A percentile compares a stretch with the other conserved stretches of the same genome.
Conservation (phyloP, 345 rosid genomes). For the Cardamine chenopodiifolia region DNA sequence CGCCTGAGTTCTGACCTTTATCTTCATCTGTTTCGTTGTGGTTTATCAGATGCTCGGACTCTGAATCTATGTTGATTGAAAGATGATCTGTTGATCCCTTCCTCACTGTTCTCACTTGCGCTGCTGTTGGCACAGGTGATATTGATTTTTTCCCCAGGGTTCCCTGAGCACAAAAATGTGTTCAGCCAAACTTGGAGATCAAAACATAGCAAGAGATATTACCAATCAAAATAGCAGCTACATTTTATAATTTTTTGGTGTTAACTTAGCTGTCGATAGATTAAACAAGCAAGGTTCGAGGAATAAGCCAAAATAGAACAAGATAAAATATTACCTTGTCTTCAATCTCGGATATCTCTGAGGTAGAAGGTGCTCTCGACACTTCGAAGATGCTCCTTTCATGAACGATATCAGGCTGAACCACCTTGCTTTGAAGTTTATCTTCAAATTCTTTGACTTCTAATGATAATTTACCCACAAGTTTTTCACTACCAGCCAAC, state of each 20-base stretch:
- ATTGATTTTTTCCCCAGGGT: conserved; percentile 52
- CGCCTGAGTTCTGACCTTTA: conserved; percentile 56
- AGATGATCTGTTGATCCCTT: conserved; percentile 92
- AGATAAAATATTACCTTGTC: conserved; percentile 55
- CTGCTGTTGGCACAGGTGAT: conserved; percentile 70
- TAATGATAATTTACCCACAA: conserved; percentile 59
- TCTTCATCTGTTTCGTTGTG: conserved; percentile 69
- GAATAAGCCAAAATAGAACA: conserved; percentile 16
- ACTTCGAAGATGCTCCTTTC: conserved; percentile 78
- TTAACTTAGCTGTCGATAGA: neutral
- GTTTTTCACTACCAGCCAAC: conserved; percentile 70
- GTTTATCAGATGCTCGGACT: conserved; percentile 62
- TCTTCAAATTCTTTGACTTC: conserved; percentile 69
- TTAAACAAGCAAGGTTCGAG: neutral
- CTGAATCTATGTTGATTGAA: conserved; percentile 70
- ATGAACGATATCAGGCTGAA: conserved; percentile 60
- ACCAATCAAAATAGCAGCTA: conserved; percentile 16
- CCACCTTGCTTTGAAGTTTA: conserved; percentile 50
- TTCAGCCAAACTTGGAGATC: conserved; percentile 15
- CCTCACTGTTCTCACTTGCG: conserved; percentile 71
- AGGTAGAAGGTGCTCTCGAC: conserved; percentile 58
- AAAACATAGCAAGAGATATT: conserved; percentile 5
- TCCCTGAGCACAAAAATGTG: conserved; percentile 50
- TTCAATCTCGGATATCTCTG: conserved; percentile 89
- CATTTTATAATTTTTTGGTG: conserved; percentile 12